A percentile compares a stretch with the other conserved stretches of the same genome.
Conservation (phyloP, 768 basidiomycete genomes). For the Kwoniella dejecticola region DNA sequence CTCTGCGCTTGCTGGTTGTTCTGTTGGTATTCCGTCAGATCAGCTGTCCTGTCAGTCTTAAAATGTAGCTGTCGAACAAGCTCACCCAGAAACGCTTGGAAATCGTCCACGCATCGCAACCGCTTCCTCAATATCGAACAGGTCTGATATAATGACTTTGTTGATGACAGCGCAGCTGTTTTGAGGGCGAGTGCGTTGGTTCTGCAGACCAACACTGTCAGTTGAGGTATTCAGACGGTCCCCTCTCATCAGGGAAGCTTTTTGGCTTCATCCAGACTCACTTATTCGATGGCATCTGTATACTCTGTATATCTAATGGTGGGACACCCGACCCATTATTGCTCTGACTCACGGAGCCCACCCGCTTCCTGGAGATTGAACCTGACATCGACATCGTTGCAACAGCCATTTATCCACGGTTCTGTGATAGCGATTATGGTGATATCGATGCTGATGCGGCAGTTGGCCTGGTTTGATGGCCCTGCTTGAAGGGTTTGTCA, state of each 20-base stretch:
- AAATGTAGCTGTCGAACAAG: neutral
- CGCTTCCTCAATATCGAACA: conserved; percentile 46
- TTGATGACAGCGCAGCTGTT: conserved; percentile 51
- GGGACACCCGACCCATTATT: conserved; percentile 24
- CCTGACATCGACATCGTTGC: conserved; percentile 26
- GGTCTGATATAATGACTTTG: conserved; percentile 49
- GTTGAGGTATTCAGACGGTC: neutral
- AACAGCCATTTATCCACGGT: neutral
- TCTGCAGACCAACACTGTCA: conserved; percentile 18
- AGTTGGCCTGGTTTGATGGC: conserved; percentile 17
- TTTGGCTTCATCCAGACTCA: conserved; percentile 25
- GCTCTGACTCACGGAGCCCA: conserved; percentile 44
- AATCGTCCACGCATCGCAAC: conserved; percentile 47
- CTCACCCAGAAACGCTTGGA: conserved; percentile 49
- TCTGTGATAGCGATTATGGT: neutral
- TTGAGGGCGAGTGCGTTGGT: conserved; percentile 54
- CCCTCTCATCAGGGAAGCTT: neutral
- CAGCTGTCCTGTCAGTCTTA: neutral
- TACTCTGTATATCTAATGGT: conserved; percentile 46
- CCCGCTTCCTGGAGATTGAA: conserved; percentile 40
- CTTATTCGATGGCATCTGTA: conserved; percentile 51
- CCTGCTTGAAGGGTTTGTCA: neutral
- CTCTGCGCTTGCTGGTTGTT: conserved; percentile 43
- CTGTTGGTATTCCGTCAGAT: conserved; percentile 23
- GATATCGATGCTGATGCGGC: neutral